Evolutionary conservation across 176 grass and related monocot species (phyloP).

Genomic region (Lolium rigidum): DNA sequence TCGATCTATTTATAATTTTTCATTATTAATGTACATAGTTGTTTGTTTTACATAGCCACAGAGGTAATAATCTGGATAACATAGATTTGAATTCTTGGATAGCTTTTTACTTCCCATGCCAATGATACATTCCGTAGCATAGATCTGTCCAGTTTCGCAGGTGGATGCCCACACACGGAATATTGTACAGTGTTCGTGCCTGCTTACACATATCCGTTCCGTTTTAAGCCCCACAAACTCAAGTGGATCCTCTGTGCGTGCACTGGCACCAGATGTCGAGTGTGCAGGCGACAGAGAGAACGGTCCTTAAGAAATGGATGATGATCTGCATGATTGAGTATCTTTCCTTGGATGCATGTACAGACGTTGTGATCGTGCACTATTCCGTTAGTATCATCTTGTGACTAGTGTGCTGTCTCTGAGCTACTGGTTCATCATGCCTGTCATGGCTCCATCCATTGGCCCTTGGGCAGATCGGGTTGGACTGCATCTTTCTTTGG

Average conservation of each 20-base stretch:
- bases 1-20: no score
- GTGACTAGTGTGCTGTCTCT: conserved; percentile 42
- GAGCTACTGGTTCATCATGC: conserved; percentile 17
- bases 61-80: not conserved
- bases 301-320: conserved; percentile 37
- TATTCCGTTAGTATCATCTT: not conserved
- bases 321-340: conserved; percentile 16
- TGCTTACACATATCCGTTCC: conserved; percentile 12
- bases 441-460: not conserved
- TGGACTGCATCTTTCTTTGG: not conserved
- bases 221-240: conserved; percentile 36
- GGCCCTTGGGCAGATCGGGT: not conserved
- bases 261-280: not conserved
- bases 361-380: conserved; percentile 34
- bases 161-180: conserved; percentile 42
- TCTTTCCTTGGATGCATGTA: conserved; percentile 37
- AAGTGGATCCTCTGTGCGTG: conserved; percentile 1
- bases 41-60: not conserved
- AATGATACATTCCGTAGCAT: not conserved
- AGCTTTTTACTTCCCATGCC: no score
- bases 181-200: conserved; percentile 28
- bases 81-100: not conserved
- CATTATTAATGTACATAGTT: no score
- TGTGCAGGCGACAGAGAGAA: not conserved
- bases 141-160: not conserved